Base-by-base conservation (phyloP, 2,329 filamentous ascomycete species). In the Colletotrichum spinosum region DNA sequence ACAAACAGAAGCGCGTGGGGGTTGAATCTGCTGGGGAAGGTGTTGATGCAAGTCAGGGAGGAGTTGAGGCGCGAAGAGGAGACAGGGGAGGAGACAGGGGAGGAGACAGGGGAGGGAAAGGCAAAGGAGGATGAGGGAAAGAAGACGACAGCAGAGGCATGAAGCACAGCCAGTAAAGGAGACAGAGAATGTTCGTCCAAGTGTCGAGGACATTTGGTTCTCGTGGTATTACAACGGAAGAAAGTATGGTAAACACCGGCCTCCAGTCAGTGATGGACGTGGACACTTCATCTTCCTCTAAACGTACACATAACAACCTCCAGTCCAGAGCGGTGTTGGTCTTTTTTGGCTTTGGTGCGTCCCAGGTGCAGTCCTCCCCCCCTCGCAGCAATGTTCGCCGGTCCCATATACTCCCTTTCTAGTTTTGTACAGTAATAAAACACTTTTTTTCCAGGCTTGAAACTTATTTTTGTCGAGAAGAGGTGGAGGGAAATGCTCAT, bases 11-110 rank as follows among this genome's bases (percentile, higher is more conserved):
- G 76, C 15, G 69, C 74, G 3, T 92, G 89, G 90, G 90, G 90
- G 0, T 62, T 84, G 76, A 92, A 92, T 75, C 72, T 91, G 62
- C 73, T 92, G 51, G 90, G 89, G 0, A 85, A 85, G 76, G 87
- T 84, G 33, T 74, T 92, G 73, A 87, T 86, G 86, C 80, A 79
- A 57, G 87, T 88, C 34, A 83, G 89, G 67, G 78, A 74, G 68
- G 78, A 79, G 68, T 74, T 92, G 68, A 81, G 80, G 66, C 73
- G 78, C 68, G 80, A 83, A 70, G 75, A 75, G 33, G 63, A 65
- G 38, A 55, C 9, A 10, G 37, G 25, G 33, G 39, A 13, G 33
- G 63, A 65, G 38, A 55, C 9, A 10, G 37, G 25, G 33, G 39
- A 13, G 12, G 15, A 8, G 17, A n/a, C 12, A 3, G 15, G 13